A percentile compares a stretch with the other conserved stretches of the same genome.
Evolutionary conservation across 805 yeast genomes (phyloP).

Genomic region (Yamadazyma sp.): DNA sequence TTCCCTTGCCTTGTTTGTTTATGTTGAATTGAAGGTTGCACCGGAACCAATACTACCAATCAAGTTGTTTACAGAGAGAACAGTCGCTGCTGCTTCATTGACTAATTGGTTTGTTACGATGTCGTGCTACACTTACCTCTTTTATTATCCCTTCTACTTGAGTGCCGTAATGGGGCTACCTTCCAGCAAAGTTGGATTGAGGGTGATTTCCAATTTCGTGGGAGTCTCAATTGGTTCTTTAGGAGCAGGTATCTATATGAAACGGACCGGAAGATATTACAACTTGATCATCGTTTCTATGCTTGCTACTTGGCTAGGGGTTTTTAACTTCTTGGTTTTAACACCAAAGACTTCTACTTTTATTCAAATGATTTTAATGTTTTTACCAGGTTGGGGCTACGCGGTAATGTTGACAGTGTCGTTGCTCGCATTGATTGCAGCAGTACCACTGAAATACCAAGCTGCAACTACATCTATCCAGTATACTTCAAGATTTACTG

Average conservation of each 20-base stretch:
- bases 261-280: conserved; percentile 53
- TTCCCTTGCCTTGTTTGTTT: conserved; percentile 40
- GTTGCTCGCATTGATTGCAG: conserved; percentile 70
- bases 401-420: conserved; percentile 70
- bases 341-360: conserved; percentile 20
- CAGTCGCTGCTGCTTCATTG: conserved; percentile 64
- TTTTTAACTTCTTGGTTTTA: conserved; percentile 29
- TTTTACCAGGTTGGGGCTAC: conserved; percentile 64
- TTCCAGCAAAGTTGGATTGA: conserved; percentile 57
- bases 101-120: conserved; percentile 72
- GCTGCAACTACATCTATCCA: conserved; percentile 89
- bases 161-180: conserved; percentile 51
- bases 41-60: conserved; percentile 70
- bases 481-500: conserved; percentile 83
- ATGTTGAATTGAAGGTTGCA: conserved; percentile 52
- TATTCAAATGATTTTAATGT: conserved; percentile 31
- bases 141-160: conserved; percentile 69
- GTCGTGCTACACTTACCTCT: conserved; percentile 62
- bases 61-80: conserved; percentile 53
- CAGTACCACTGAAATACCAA: conserved; percentile 67
- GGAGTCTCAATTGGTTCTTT: conserved; percentile 52
- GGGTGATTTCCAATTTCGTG: conserved; percentile 65
- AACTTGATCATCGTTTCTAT: conserved; percentile 44
- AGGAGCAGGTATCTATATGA: conserved; percentile 18
- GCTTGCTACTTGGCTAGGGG: conserved; percentile 36